Percentiles rank a stretch among this genome's conserved stretches.
Conservation (phyloP, 2,329 filamentous ascomycete genomes). For the Rachicladosporium sp. region DNA sequence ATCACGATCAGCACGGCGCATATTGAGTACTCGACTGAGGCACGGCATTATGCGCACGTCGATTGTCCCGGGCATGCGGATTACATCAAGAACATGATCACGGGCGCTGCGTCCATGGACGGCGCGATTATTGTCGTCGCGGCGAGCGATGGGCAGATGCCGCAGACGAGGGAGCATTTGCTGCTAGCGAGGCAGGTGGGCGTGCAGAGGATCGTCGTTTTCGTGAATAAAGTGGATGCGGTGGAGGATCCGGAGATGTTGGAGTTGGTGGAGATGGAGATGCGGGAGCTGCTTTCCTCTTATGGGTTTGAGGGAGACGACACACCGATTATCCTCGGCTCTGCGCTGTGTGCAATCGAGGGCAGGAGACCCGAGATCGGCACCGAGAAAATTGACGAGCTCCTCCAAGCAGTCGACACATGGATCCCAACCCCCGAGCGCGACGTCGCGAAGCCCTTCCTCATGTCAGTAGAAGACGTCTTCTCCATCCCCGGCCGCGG, state of each 20-base stretch:
- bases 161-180: constrained; percentile 96
- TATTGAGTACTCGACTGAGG: constrained; percentile 93
- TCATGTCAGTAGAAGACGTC: constrained; percentile 83
- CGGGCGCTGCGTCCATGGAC: constrained; percentile 98
- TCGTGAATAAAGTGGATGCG: constrained; percentile 98
- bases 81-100: constrained; percentile 99
- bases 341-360: constrained; percentile 88
- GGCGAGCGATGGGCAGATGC: constrained; percentile 98
- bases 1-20: constrained; percentile 98
- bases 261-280: constrained; percentile 99
- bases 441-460: constrained; percentile 94
- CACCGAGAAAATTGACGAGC: constrained; percentile 75
- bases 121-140: constrained; percentile 98
- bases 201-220: constrained; percentile 95
- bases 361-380: constrained; percentile 79
- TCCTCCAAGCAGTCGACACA: constrained; percentile 75
- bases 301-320: constrained; percentile 98
- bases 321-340: constrained; percentile 93
- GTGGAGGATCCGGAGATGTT: constrained; percentile 98
- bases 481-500: constrained; percentile 63
- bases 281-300: constrained; percentile 84
- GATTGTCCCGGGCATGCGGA: constrained; percentile 99
- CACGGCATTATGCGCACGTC: constrained; percentile 96
- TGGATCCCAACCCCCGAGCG: constrained; percentile 96
- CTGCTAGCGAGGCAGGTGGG: constrained; percentile 95